phyloP scores from a whole-genome alignment of 352 stramenopile species.

The Thalassiosira hispida region DNA sequence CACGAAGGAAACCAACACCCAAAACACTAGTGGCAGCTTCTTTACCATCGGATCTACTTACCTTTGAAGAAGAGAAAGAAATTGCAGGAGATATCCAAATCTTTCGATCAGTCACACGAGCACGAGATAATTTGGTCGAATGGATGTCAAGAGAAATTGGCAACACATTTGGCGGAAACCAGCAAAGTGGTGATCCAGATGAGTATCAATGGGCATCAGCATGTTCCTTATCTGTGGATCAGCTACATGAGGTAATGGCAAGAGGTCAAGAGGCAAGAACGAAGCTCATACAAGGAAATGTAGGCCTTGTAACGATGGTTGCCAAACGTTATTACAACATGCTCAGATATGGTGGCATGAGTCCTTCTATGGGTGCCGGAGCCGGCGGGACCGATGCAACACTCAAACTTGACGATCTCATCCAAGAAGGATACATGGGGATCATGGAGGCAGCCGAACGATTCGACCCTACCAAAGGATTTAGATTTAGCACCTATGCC shows the following conservation, averaged over 20 bases:
- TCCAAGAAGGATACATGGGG: constrained; percentile 82
- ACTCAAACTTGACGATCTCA: constrained; percentile 77
- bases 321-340: constrained; percentile 71
- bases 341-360: constrained; percentile 43
- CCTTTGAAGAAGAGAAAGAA: constrained; percentile 57
- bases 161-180: constrained; percentile 3
- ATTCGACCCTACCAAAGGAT: constrained; percentile 72
- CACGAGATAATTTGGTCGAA: constrained; percentile 37
- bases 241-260: constrained; percentile 62
- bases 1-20: constrained; percentile 25
- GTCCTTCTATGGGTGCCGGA: constrained; percentile 36
- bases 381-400: constrained; percentile 68
- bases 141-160: constrained; percentile 56
- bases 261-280: constrained; percentile 68
- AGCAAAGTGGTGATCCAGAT: constrained; percentile 22
- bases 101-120: constrained; percentile 37
- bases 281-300: constrained; percentile 71
- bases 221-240: constrained; percentile 63
- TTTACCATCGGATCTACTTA: constrained; percentile 33
- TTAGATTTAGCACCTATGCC: constrained; percentile 81
- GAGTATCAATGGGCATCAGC: constrained; percentile 68
- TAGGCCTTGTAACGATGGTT: constrained; percentile 75
- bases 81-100: constrained; percentile 41
- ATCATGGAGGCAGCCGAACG: constrained; percentile 82
- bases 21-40: background rate